Evolutionary conservation across 2,329 filamentous ascomycete genomes (phyloP), one percentile per base, ranked within the genome.

Genomic region (Atkinsonella hypoxylon): DNA sequence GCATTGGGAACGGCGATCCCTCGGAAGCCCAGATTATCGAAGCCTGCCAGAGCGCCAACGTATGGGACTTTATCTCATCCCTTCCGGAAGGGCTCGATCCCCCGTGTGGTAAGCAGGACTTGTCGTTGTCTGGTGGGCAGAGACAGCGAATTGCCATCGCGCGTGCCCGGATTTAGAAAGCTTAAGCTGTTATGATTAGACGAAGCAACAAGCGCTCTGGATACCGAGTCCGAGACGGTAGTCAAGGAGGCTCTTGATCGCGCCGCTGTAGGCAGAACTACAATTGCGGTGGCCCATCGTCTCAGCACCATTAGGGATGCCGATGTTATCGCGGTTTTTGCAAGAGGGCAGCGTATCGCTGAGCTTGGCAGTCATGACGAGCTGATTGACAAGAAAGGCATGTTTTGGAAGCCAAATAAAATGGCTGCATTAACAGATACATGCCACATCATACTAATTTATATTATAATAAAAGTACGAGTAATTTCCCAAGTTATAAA

Each of bases 61-160:
- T 76, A 2, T 72, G 74, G 57, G 73, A 77, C 13, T 82, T 82
- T 51, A 70, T 82, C 31, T 62, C 67, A 1, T 74, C 72, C 1
- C 68, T 82, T 0, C 77, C 79, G 2, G 67, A 84, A 51, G 80
- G 79, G 0, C 81, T 86, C 50, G 67, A 73, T 1, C 85, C 83
- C 0, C 67, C 73, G 1, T 83, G 85, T 20, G 84, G 85, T 1
- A 77, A 83, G 56, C 77, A 78, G 46, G 84, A 84, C 0, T 77
- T 83, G 17, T 81, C 83, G 52, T 69, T 89, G 1, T 87, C 82
- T 1, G 85, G 85, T 22, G 85, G 85, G 1, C 84, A 89, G 62
- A 72, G 83, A 8, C 85, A 89, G 62, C 78, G 83, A 20, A 76
- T 87, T 34, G 83, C 84, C 9, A 89, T 89, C 54, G 85, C 85